Conservation (phyloP, 2,329 filamentous ascomycete species). For the Exserohilum rostratum region DNA sequence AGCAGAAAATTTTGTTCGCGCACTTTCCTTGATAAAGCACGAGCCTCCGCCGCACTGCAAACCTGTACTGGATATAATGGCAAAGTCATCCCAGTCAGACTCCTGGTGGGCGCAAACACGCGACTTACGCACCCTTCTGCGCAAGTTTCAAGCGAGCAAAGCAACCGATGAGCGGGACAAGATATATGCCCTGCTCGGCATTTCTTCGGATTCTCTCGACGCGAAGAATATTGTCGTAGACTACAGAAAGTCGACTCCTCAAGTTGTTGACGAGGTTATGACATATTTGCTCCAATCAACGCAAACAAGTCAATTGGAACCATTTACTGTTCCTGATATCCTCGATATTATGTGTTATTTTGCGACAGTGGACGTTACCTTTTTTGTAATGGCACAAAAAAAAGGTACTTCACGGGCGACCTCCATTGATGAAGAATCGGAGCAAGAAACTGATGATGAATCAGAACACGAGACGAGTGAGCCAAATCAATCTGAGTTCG, state of each 20-base stretch:
- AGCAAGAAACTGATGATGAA: neutral
- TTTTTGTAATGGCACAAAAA: neutral
- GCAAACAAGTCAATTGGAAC: neutral
- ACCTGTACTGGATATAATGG: conserved; percentile 31
- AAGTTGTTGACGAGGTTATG: neutral
- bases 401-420: neutral
- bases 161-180: conserved; percentile 26
- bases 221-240: neutral
- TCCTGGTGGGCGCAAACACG: conserved; percentile 28
- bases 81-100: conserved; percentile 9
- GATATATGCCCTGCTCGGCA: conserved; percentile 29
- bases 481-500: neutral
- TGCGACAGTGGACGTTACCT: neutral
- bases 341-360: neutral
- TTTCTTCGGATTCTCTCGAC: conserved; percentile 20
- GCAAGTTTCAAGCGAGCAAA: conserved; percentile 23
- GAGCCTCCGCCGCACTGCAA: conserved; percentile 13
- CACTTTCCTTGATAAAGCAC: conserved; percentile 5
- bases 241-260: neutral
- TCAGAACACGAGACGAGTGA: neutral
- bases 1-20: conserved; percentile 16
- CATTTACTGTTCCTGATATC: neutral
- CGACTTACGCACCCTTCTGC: conserved; percentile 22
- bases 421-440: no score
- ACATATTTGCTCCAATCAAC: neutral